phyloP scores from a whole-genome alignment of 179 eudicot species.

The Pouteria campechiana region DNA sequence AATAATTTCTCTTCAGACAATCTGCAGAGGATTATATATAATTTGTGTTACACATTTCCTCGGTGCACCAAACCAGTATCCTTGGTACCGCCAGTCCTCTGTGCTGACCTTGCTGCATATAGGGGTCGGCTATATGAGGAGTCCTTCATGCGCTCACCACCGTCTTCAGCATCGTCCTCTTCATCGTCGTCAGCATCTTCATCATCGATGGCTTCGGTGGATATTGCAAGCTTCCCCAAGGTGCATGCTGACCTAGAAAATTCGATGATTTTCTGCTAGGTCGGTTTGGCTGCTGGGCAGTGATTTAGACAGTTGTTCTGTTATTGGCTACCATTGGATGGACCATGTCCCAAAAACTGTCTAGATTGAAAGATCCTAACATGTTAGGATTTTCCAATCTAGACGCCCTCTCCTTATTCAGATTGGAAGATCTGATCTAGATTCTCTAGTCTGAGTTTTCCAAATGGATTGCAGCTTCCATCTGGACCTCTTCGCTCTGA shows the following conservation, averaged over 20 bases:
- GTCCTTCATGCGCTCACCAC: conserved; percentile 12
- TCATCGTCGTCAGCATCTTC: conserved; percentile 9
- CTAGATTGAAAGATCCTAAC: too few relatives aligned
- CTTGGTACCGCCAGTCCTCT: conserved; percentile 62
- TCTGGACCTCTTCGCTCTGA: too few relatives aligned
- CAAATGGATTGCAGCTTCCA: too few relatives aligned
- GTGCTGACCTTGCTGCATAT: conserved; percentile 58
- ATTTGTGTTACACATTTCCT: conserved; percentile 60
- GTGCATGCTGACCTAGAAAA: conserved; percentile 7
- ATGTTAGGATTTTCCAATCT: too few relatives aligned
- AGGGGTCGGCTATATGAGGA: conserved; percentile 53
- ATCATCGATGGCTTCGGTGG: background rate
- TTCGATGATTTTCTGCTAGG: conserved; percentile 19
- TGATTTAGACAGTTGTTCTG: too few relatives aligned
- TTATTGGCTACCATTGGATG: too few relatives aligned
- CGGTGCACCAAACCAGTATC: conserved; percentile 63
- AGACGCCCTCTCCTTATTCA: too few relatives aligned
- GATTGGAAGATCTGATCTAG: too few relatives aligned
- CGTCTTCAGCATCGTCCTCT: conserved; percentile 9
- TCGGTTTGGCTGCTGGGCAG: too few relatives aligned
- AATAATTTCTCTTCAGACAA: conserved; percentile 39
- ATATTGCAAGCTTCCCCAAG: conserved; percentile 1
- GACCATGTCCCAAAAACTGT: too few relatives aligned
- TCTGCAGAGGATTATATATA: conserved; percentile 47
- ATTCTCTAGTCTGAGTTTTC: too few relatives aligned